phyloP scores from a whole-genome alignment of 2,329 filamentous ascomycete genomes.

The Fusarium decemcellulare region DNA sequence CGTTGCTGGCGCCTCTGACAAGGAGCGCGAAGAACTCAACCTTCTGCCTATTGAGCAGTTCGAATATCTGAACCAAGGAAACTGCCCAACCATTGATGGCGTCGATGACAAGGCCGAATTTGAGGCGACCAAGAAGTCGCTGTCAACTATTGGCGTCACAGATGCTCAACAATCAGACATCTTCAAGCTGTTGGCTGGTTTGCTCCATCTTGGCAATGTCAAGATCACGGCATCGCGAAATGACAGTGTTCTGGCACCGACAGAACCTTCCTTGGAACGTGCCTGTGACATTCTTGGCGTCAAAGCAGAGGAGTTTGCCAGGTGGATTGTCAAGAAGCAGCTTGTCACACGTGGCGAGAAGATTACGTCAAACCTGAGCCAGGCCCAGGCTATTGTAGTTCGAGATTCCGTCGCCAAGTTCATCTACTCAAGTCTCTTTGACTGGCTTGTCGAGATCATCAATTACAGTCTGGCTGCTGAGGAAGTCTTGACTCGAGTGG shows the following conservation, averaged over 20 bases:
- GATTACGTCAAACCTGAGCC: conserved; percentile 94
- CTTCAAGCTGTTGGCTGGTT: conserved; percentile 89
- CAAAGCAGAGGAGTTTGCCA: conserved; percentile 87
- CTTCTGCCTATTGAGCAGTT: conserved; percentile 90
- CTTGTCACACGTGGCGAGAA: conserved; percentile 96
- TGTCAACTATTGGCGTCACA: conserved; percentile 89
- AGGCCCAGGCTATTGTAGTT: conserved; percentile 93
- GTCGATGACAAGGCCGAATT: conserved; percentile 98
- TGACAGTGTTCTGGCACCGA: conserved; percentile 85
- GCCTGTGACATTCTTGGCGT: conserved; percentile 92
- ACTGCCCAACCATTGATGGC: conserved; percentile 90
- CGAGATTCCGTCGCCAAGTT: conserved; percentile 98
- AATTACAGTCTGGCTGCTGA: conserved; percentile 92
- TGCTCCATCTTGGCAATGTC: conserved; percentile 95
- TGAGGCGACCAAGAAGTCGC: conserved; percentile 85
- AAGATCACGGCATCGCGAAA: conserved; percentile 93
- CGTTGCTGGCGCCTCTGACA: conserved; percentile 89
- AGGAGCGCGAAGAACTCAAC: conserved; percentile 83
- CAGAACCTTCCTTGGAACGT: conserved; percentile 85
- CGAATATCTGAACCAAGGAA: conserved; percentile 96
- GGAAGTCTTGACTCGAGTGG: conserved; percentile 84
- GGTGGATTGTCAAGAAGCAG: conserved; percentile 99
- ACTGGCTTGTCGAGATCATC: conserved; percentile 99
- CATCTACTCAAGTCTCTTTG: conserved; percentile 97
- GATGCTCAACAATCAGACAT: conserved; percentile 83